Evolutionary conservation across 2,329 filamentous ascomycete genomes (phyloP).

Genomic region (Aspergillus vadensis): DNA sequence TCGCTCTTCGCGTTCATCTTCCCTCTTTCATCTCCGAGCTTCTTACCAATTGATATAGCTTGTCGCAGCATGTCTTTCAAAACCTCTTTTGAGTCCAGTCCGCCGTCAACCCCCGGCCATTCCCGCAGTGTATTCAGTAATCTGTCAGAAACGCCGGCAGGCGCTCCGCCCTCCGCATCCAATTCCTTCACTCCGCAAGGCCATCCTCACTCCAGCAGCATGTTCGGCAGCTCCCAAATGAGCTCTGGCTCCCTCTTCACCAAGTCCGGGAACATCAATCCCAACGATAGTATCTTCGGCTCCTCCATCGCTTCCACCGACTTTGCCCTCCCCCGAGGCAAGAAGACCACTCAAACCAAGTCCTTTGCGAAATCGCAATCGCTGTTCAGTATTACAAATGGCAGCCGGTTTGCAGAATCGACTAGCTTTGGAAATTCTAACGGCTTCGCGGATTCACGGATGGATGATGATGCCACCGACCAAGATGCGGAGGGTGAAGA

Average conservation of each 20-base stretch:
- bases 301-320: constrained; percentile 40
- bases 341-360: constrained; percentile 28
- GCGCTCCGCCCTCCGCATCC: constrained; percentile 55
- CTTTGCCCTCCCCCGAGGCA: constrained; percentile 33
- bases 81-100: constrained; percentile 38
- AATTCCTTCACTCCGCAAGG: constrained; percentile 60
- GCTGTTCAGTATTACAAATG: constrained; percentile 32
- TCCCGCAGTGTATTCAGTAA: constrained; percentile 40
- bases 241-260: constrained; percentile 41
- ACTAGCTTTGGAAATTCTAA: constrained; percentile 29
- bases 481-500: constrained; percentile 42
- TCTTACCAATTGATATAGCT: background rate
- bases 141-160: constrained; percentile 61
- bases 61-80: constrained; percentile 39
- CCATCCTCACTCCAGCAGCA: constrained; percentile 51
- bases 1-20: constrained; percentile 1
- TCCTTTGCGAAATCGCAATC: constrained; percentile 30
- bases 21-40: background rate
- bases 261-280: constrained; percentile 39
- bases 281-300: constrained; percentile 40
- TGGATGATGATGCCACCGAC: constrained; percentile 26
- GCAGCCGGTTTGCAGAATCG: constrained; percentile 29
- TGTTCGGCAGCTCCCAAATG: constrained; percentile 56
- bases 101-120: constrained; percentile 44
- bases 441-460: constrained; percentile 29